Conservation (phyloP, 225 moss, liverwort and hornwort species). For the Physcomitrium patens region DNA sequence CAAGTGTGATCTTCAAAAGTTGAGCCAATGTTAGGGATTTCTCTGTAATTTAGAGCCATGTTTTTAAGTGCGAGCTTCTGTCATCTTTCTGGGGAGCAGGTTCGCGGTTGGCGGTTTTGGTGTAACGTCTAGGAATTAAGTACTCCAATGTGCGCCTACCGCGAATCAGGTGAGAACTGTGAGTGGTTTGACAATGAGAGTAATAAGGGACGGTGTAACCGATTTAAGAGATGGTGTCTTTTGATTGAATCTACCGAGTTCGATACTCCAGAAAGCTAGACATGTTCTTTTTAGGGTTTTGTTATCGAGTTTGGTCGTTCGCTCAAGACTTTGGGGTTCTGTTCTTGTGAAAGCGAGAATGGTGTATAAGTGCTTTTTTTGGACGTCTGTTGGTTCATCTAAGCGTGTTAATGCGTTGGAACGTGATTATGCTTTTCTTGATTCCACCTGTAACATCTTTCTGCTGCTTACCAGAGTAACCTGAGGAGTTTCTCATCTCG, state of each 20-base stretch:
- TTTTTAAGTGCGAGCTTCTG: neutral
- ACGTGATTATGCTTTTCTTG: slow-evolving; percentile 1
- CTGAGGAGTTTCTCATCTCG: slow-evolving; percentile 7
- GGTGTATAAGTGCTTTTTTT: neutral
- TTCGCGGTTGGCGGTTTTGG: neutral
- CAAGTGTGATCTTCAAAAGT: neutral
- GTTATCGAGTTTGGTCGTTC: neutral
- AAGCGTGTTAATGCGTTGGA: neutral
- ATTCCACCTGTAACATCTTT: slow-evolving; percentile 9
- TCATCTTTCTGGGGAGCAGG: neutral
- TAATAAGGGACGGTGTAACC: neutral
- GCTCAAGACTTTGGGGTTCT: neutral
- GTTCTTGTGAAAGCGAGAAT: slow-evolving; percentile 5
- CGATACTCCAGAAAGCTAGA: neutral
- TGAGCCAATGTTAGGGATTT: slow-evolving; percentile 13
- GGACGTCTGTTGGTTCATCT: slow-evolving; percentile 3
- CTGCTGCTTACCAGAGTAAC: slow-evolving; percentile 24
- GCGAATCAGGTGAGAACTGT: slow-evolving; percentile 12
- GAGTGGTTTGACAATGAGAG: neutral
- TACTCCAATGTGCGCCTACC: neutral
- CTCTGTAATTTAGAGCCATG: neutral
- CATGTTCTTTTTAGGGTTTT: neutral
- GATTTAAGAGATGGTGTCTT: neutral
- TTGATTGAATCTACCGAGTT: slow-evolving; percentile 10
- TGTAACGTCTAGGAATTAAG: neutral